Base-by-base conservation (phyloP, 495 filamentous ascomycete species). In the Halenospora varia region DNA sequence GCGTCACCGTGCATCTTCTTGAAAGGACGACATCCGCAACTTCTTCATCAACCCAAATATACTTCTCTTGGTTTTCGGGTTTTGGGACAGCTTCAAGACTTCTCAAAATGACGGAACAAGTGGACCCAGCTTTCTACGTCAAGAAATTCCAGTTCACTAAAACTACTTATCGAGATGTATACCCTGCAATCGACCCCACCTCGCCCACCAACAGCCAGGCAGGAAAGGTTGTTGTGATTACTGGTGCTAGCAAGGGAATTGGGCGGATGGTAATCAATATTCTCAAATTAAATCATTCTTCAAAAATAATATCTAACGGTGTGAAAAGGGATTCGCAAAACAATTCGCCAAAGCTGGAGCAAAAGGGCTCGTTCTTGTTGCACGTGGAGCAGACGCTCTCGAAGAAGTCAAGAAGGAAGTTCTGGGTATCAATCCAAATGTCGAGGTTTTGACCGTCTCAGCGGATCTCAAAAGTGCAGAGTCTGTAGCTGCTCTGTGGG, bases 211-310 rank as follows among this genome's bases (percentile, higher is more conserved):
- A 73, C 8, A 67, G 66, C 3, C 69, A 73, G 10, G 61, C 68
- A 10, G 77, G 73, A 15, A 76, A 75, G 47, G 69, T 74, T 40
- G 66, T 71, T 25, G 59, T 76, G 48, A 64, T 81, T 41, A 77
- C 76, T 8, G 78, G 78, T 4, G 73, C 75, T 2, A 69, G 71
- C 35, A 70, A 74, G 10, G 77, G 77, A 39, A 66, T 79, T 39
- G 77, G 75, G 23, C 66, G 44, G 10, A n/a, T 45, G 6, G 56
- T 59, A 53, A 19, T 26, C 19, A 11, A 3, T 26, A 11, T 25
- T 11, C n/a, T 3, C 40, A n/a, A 19, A 11, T 23, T 24, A 20
- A 48, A 10, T 46, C 41, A 48, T 24, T 29, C 13, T 29, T 3
- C 51, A 42, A 15, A n/a, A 42, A 22, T 41, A 53, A 2, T 2